These are phyloP conservation scores for Tylopilus intermedius DNA, from an alignment of 768 basidiomycete species.

Conservation along the genomic window DNA sequence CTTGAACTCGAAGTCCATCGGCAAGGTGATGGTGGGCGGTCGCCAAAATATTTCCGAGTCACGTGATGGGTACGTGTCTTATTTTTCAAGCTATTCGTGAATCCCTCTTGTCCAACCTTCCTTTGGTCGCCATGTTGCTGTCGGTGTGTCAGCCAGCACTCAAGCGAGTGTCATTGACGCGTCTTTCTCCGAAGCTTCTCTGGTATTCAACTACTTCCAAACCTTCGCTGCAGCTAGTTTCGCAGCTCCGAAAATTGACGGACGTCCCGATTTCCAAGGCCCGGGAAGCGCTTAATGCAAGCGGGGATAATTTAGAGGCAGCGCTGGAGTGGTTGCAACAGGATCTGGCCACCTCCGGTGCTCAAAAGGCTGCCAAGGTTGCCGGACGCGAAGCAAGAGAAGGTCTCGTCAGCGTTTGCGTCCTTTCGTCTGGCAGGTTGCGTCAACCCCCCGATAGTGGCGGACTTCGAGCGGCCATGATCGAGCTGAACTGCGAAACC, in stretches of 20 bases:
- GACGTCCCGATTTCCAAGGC: constrained; percentile 85
- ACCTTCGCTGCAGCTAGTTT: constrained; percentile 71
- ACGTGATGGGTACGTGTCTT: constrained; percentile 15
- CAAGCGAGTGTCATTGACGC: not conserved
- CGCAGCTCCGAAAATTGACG: constrained; percentile 76
- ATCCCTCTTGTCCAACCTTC: not conserved
- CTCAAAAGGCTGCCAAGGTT: constrained; percentile 79
- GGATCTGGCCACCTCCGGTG: constrained; percentile 66
- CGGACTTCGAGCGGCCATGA: constrained; percentile 71
- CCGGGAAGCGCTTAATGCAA: constrained; percentile 74
- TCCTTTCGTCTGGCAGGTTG: constrained; percentile 61
- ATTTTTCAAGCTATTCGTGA: no score
- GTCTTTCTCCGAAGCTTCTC: not conserved
- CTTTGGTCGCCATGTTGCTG: constrained; percentile 12
- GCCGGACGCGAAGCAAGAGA: constrained; percentile 68
- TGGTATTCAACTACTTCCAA: constrained; percentile 56
- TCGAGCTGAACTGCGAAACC: constrained; percentile 95
- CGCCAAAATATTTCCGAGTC: constrained; percentile 9
- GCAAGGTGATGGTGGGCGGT: not conserved
- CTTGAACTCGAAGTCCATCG: constrained; percentile 44
- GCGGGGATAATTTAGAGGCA: constrained; percentile 65
- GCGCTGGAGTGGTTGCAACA: constrained; percentile 80
- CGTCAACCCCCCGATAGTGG: constrained; percentile 34
- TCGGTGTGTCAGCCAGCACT: constrained; percentile 3
- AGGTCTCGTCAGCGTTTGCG: constrained; percentile 73